Evolutionary conservation across 768 basidiomycete species (phyloP).

Genomic region (Trametes coccinea): DNA sequence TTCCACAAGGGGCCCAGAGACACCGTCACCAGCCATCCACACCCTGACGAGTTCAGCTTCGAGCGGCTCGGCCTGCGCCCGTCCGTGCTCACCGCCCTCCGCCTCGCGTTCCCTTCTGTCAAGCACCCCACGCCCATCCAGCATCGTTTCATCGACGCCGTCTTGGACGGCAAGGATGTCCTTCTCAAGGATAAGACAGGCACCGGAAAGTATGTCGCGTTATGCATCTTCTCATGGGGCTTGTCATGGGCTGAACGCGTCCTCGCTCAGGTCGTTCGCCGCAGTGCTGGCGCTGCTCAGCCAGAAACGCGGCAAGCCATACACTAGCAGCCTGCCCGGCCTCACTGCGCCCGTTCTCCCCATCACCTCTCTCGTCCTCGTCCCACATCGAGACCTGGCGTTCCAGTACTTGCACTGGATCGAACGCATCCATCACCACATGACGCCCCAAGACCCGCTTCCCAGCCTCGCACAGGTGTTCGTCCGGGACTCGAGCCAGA

Average conservation of each 20-base stretch:
- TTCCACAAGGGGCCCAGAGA: conserved; percentile 15
- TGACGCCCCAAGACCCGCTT: conserved; percentile 31
- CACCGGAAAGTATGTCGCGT: conserved; percentile 63
- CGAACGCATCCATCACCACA: conserved; percentile 42
- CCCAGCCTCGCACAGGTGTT: conserved; percentile 58
- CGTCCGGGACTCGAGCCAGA: conserved; percentile 50
- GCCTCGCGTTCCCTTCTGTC: conserved; percentile 62
- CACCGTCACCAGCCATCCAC: conserved; percentile 8
- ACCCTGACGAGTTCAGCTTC: conserved; percentile 36
- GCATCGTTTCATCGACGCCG: conserved; percentile 58
- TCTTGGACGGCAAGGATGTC: conserved; percentile 57
- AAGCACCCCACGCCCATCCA: conserved; percentile 60
- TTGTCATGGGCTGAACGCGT: background rate
- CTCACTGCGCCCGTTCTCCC: background rate
- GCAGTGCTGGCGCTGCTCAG: conserved; percentile 65
- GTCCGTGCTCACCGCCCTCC: conserved; percentile 49
- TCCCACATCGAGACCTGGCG: conserved; percentile 74
- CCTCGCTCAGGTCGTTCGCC: conserved; percentile 64
- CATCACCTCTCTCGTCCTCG: conserved; percentile 56
- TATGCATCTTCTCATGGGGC: no score
- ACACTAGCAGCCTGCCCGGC: conserved; percentile 17
- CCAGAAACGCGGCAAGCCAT: conserved; percentile 27
- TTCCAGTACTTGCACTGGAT: conserved; percentile 70
- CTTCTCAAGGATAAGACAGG: conserved; percentile 73
- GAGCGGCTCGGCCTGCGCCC: conserved; percentile 54